These are phyloP conservation scores for Extremus antarcticus DNA, from an alignment of 495 filamentous ascomycete genomes.

Conservation along the genomic window DNA sequence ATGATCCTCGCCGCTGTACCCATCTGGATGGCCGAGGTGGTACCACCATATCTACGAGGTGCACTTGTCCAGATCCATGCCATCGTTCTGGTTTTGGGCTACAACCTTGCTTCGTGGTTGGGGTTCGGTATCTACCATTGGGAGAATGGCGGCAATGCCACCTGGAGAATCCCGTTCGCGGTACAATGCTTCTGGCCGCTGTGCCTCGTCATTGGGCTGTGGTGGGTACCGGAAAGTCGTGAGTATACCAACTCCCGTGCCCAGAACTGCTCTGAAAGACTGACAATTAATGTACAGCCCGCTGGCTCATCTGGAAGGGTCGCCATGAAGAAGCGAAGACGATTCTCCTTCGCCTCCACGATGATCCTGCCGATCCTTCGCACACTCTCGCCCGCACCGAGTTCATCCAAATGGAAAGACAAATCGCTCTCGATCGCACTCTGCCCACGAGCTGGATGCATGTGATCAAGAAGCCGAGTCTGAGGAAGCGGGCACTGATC, in stretches of 20 bases:
- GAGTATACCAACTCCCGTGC: background rate
- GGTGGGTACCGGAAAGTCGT: constrained; percentile 23
- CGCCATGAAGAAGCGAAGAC: constrained; percentile 23
- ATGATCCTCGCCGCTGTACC: constrained; percentile 21
- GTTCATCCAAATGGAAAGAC: constrained; percentile 25
- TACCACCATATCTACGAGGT: constrained; percentile 15
- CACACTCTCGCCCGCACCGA: constrained; percentile 19
- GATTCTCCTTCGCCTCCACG: constrained; percentile 20
- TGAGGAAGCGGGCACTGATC: constrained; percentile 21
- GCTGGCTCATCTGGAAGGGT: constrained; percentile 25
- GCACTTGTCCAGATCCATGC: constrained; percentile 18
- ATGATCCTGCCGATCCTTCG: constrained; percentile 17
- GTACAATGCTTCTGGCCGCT: constrained; percentile 18
- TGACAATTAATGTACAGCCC: constrained; percentile 7
- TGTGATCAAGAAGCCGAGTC: constrained; percentile 23
- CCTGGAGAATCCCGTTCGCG: constrained; percentile 15
- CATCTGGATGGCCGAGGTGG: constrained; percentile 18
- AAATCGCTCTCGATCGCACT: constrained; percentile 21
- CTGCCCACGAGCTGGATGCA: constrained; percentile 14
- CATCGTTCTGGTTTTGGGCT: constrained; percentile 17
- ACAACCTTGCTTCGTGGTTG: constrained; percentile 16
- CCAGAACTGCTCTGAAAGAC: constrained; percentile 1
- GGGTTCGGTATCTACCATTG: constrained; percentile 16
- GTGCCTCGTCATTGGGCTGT: constrained; percentile 10
- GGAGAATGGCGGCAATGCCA: constrained; percentile 5